A percentile compares a stretch with the other conserved stretches of the same genome.
These are phyloP conservation scores for Amaranthus hypochondriacus DNA, from an alignment of 148 eudicot species.

Conservation along the genomic window DNA sequence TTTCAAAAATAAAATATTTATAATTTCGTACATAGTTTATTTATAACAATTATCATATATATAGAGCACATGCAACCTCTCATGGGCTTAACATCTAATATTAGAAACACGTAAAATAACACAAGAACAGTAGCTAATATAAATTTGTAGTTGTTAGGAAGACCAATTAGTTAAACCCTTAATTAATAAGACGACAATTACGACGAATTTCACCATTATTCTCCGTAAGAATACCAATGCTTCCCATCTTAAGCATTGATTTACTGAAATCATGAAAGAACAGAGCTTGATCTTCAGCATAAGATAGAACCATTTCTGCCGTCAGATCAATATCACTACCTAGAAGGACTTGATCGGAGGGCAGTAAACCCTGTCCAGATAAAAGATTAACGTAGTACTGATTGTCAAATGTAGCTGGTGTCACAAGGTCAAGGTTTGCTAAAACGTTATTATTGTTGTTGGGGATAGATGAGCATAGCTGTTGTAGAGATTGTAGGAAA, in stretches of 20 bases:
- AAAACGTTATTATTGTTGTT: conserved; percentile 23
- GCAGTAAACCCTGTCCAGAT: conserved; percentile 62
- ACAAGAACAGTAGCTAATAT: too few species aligned
- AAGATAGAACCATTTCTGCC: conserved; percentile 36
- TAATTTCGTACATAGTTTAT: too few species aligned
- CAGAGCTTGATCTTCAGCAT: conserved; percentile 31
- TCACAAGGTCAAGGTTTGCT: conserved; percentile 56
- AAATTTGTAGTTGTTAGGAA: neutral
- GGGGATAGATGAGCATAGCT: conserved; percentile 40
- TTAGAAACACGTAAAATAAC: too few species aligned
- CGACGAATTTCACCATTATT: conserved; percentile 48
- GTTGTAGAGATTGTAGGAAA: conserved; percentile 50
- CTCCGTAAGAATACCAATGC: conserved; percentile 31
- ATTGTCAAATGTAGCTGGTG: conserved; percentile 64
- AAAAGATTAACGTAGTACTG: conserved; percentile 67
- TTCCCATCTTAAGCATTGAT: conserved; percentile 69
- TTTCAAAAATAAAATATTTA: too few species aligned
- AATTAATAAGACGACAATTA: conserved; percentile 52
- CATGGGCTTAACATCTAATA: too few species aligned
- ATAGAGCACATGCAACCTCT: too few species aligned
- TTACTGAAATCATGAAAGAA: conserved; percentile 55
- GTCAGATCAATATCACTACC: conserved; percentile 31
- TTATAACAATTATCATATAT: too few species aligned
- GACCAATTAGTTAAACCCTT: neutral
- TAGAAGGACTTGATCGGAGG: conserved; percentile 57